Base-by-base conservation (phyloP, 2,329 filamentous ascomycete species). In the Sporothrix inflata region DNA sequence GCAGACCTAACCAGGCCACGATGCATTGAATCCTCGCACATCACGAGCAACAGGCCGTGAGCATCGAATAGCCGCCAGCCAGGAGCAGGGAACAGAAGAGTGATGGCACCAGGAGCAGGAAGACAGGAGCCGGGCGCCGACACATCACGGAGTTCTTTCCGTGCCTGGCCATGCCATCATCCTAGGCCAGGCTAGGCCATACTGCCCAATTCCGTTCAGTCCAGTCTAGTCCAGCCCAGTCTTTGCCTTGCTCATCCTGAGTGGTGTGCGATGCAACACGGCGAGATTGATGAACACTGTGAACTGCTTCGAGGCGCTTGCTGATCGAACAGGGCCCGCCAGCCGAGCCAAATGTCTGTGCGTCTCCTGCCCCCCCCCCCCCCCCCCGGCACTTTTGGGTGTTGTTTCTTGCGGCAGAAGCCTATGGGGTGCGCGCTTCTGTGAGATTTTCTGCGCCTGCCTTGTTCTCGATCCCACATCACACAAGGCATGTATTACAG, bases 331-430 rank as follows among this genome's bases (percentile, higher is more conserved):
- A 75, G 69, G 73, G 70, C 30, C 72, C 71, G 61, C 70, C 60
- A 72, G 73, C 71, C 76, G 74, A 76, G 72, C 73, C 74, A 74
- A 73, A 72, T 27, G 78, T 79, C 79, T 79, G 79, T 79, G 79
- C 78, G 77, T 69, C 38, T 71, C 19, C 24, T 55, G 27, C 73
- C 45, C n/a, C 30, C 6, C 30, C 30, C 42, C 11, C 42, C 42
- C 8, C 3, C 42, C 42, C 63, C 69, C 72, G 49, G 71, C 57
- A 70, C 66, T 72, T 72, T 69, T 51, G 5, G 53, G 30, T 30
- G 57, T 47, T 38, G 40, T 65, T 57, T 71, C 65, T 24, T 57
- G 27, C 55, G 53, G 21, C 49, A 60, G 38, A 24, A 19, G n/a
- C 34, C 14, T 19, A 57, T 45, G 47, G 38, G n/a, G 21, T 4